These are phyloP conservation scores for Leucaena leucocephala DNA, from an alignment of 306 rosid species.

Conservation along the genomic window DNA sequence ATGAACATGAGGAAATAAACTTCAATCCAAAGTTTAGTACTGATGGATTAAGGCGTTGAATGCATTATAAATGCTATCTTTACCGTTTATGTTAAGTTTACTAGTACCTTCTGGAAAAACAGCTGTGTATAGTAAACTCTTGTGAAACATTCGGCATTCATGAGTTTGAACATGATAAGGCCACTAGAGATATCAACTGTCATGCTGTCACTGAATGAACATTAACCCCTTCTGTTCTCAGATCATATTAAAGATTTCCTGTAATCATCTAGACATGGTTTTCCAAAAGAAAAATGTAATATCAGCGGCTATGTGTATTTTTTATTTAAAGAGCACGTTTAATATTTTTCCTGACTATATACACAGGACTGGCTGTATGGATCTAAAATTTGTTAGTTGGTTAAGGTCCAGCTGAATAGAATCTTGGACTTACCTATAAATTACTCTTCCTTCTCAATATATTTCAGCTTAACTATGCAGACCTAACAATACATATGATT, in stretches of 20 bases:
- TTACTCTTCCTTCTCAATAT: neutral
- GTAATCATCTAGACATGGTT: neutral
- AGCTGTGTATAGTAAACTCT: neutral
- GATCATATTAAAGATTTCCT: neutral
- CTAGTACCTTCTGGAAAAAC: neutral
- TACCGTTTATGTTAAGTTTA: neutral
- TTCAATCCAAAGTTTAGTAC: conserved; percentile 6
- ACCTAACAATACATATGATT: neutral
- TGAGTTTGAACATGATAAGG: conserved; percentile 3
- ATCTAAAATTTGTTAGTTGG: neutral
- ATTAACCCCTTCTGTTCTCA: neutral
- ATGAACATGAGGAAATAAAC: conserved; percentile 1
- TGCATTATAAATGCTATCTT: conserved; percentile 3
- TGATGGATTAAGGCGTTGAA: conserved; percentile 23
- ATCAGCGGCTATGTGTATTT: neutral
- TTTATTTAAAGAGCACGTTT: neutral
- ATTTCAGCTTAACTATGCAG: neutral
- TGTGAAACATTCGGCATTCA: neutral
- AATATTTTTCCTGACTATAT: too few species aligned
- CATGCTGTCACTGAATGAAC: neutral
- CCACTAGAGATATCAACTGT: neutral
- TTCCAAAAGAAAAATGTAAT: neutral
- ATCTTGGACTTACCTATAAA: neutral
- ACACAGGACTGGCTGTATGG: neutral
- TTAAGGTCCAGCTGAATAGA: neutral